Base-by-base conservation (phyloP, 768 basidiomycete genomes). In the Tylopilus rubrobrunneus region DNA sequence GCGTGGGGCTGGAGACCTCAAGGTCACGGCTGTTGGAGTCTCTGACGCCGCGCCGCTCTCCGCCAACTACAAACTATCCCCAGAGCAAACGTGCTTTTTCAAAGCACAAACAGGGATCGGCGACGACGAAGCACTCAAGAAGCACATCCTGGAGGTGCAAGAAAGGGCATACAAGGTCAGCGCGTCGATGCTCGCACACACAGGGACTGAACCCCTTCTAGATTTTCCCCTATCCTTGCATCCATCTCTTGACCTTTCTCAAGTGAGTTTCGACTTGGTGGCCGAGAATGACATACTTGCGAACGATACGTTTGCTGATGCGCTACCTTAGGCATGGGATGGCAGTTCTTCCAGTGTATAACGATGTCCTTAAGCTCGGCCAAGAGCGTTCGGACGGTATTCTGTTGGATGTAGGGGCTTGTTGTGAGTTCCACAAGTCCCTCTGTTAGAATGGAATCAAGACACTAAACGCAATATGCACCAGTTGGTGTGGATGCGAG, bases 321-420 rank as follows among this genome's bases (percentile, higher is more conserved):
- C 21, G 2, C 12, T 9, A 10, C 25, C 1, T 27, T 43, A 59
- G 60, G 34, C 50, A 40, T 14, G 56, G 54, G 9, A 57, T 62
- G 3, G 29, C 51, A 17, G 28, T n/a, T 0, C 53, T 45, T 2
- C 58, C 55, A 4, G 52, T 48, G 7, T 71, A 70, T 45, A 28
- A 61, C 17, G 34, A 42, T 1, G 53, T 74, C 12, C 63, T 78
- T 8, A 62, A 66, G 31, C 62, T 78, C 7, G 76, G 71, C 7
- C 65, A 59, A 45, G 70, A 72, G 27, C 71, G 71, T 33, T 34
- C 57, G 7, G 64, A 67, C 6, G 71, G 71, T 0, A 66, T 78
- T 12, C 62, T 77, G 17, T 67, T 79, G 6, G 78, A 79, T 36
- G 63, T 77, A 7, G 77, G 74, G 2, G 75, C 76, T 56, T 76